These are phyloP conservation scores for Paramecium primaurelia DNA, from an alignment of 73 alveolate species.

Conservation along the genomic window DNA sequence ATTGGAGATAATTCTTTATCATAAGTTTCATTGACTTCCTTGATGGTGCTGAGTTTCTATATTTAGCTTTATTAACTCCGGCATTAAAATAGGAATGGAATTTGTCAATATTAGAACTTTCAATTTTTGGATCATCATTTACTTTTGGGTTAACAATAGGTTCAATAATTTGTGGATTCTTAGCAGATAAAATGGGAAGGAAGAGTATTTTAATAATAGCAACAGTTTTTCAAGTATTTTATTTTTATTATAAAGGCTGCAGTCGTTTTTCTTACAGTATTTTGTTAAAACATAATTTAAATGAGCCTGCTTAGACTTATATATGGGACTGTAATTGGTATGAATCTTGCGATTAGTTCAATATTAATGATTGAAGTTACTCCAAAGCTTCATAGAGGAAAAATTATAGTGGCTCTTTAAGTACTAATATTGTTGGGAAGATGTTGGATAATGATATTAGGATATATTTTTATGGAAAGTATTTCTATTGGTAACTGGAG, in stretches of 20 bases:
- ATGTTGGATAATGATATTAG: conserved; percentile 19
- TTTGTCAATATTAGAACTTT: not conserved
- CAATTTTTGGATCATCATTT: not conserved
- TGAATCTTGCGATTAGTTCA: conserved; percentile 43
- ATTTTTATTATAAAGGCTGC: not conserved
- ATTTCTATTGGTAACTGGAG: conserved; percentile 55
- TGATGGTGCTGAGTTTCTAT: conserved; percentile 45
- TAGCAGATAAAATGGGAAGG: conserved; percentile 48
- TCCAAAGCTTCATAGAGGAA: conserved; percentile 38
- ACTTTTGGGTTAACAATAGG: conserved; percentile 36
- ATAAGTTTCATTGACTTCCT: conserved; percentile 34
- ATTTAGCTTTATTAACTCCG: not conserved
- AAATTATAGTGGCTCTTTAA: not conserved
- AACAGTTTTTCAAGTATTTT: not conserved
- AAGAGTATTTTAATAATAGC: conserved; percentile 23
- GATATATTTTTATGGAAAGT: conserved; percentile 27
- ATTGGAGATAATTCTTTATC: not conserved
- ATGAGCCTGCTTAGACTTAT: conserved; percentile 17
- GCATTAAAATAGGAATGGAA: conserved; percentile 39
- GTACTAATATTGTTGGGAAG: conserved; percentile 9
- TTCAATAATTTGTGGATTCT: conserved; percentile 25
- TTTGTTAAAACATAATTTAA: not conserved
- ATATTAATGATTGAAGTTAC: conserved; percentile 51
- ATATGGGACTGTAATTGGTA: conserved; percentile 52
- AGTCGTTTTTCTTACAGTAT: conserved; percentile 38